These are phyloP conservation scores for Pseudocercospora fuligena DNA, from an alignment of 2,329 filamentous ascomycete genomes.

Conservation along the genomic window DNA sequence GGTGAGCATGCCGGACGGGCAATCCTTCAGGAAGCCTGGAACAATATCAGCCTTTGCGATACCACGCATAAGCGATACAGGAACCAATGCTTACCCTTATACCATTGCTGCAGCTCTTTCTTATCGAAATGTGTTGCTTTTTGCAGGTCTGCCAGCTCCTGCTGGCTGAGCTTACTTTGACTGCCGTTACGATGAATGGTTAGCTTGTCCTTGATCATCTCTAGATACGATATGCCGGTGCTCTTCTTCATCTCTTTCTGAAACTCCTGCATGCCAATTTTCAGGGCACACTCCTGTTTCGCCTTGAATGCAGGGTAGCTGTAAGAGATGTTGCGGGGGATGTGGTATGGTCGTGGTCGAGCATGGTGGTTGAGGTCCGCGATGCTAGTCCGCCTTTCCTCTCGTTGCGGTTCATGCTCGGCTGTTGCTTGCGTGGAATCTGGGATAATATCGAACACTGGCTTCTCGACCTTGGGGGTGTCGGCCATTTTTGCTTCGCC, in stretches of 20 bases:
- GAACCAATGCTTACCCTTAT: slow-evolving; percentile 74
- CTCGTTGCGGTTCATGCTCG: slow-evolving; percentile 15
- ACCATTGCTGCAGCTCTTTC: slow-evolving; percentile 99
- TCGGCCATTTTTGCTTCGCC: slow-evolving; percentile 28
- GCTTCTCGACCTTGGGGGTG: slow-evolving; percentile 27
- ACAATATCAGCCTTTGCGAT: slow-evolving; percentile 25
- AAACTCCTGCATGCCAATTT: slow-evolving; percentile 40
- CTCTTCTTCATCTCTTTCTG: slow-evolving; percentile 38
- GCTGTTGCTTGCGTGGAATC: slow-evolving; percentile 13
- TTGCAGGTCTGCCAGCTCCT: slow-evolving; percentile 93
- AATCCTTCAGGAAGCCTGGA: slow-evolving; percentile 95
- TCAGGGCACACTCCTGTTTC: slow-evolving; percentile 40
- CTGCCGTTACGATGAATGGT: slow-evolving; percentile 56
- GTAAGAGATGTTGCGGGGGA: slow-evolving; percentile 39
- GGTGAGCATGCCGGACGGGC: slow-evolving; percentile 92
- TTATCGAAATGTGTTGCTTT: slow-evolving; percentile 99
- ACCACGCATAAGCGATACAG: not conserved
- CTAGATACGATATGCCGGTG: slow-evolving; percentile 36
- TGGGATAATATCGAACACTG: slow-evolving; percentile 35
- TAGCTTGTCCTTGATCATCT: slow-evolving; percentile 38
- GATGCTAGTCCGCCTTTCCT: slow-evolving; percentile 24
- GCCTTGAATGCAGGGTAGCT: slow-evolving; percentile 40
- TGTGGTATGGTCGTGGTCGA: slow-evolving; percentile 40
- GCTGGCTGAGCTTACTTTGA: slow-evolving; percentile 96
- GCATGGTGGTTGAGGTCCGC: slow-evolving; percentile 39